A percentile compares a stretch with the other conserved stretches of the same genome.
Conservation (phyloP, 148 eudicot species). For the Pharnaceum exiguum region DNA sequence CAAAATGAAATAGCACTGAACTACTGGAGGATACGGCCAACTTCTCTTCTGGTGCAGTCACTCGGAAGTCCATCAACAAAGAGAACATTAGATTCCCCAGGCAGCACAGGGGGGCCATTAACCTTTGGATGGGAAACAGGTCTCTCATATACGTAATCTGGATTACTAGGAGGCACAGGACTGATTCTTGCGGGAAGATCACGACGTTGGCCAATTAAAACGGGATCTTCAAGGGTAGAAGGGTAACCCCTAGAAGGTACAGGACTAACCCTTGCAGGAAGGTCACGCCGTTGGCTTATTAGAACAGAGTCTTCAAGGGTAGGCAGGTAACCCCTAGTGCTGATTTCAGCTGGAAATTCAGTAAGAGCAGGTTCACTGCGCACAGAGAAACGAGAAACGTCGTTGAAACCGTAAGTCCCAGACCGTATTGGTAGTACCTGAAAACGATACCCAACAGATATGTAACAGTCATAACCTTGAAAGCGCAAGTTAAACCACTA, state of each 20-base stretch:
- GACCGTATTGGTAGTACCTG: slow-evolving; percentile 39
- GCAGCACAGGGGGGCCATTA: slow-evolving; percentile 40
- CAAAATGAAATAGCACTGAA: background rate
- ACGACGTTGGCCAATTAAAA: slow-evolving; percentile 30
- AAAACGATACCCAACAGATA: slow-evolving; percentile 7
- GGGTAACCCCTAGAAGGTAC: slow-evolving; percentile 46
- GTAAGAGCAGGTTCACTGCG: slow-evolving; percentile 41
- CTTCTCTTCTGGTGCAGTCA: slow-evolving; percentile 93
- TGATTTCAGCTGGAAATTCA: slow-evolving; percentile 35
- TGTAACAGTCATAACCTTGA: background rate
- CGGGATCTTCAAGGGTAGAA: slow-evolving; percentile 42
- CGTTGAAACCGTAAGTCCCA: slow-evolving; percentile 53
- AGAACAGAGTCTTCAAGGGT: slow-evolving; percentile 40
- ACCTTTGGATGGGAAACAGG: slow-evolving; percentile 43
- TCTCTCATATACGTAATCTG: slow-evolving; percentile 53
- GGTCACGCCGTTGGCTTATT: slow-evolving; percentile 37
- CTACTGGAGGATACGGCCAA: slow-evolving; percentile 99
- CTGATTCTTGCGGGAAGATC: slow-evolving; percentile 33
- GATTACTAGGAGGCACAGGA: slow-evolving; percentile 29
- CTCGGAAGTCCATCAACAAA: slow-evolving; percentile 91
- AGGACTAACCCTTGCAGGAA: slow-evolving; percentile 25
- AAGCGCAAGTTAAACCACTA: background rate
- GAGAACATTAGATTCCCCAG: slow-evolving; percentile 64
- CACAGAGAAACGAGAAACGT: slow-evolving; percentile 25
- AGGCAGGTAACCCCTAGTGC: slow-evolving; percentile 42